A percentile compares a stretch with the other conserved stretches of the same genome.
Evolutionary conservation across 768 basidiomycete genomes (phyloP).

Genomic region (Cubamyces lactineus): DNA sequence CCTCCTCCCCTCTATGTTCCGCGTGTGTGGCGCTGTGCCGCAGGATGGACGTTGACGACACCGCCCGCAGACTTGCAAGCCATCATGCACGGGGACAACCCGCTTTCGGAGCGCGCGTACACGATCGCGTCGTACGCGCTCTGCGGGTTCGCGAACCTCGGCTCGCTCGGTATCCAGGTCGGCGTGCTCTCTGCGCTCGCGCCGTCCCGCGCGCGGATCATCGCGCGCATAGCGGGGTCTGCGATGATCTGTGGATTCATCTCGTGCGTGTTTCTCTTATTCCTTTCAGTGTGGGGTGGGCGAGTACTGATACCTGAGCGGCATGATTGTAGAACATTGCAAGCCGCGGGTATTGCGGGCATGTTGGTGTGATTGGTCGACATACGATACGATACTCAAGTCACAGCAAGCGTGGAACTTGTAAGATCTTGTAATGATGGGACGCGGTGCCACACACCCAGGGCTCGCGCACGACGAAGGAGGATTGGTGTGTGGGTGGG

Average conservation of each 20-base stretch:
- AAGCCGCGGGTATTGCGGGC: conserved; percentile 37
- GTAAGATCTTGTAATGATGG: background rate
- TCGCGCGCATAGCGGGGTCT: conserved; percentile 68
- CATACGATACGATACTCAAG: background rate
- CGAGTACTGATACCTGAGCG: background rate
- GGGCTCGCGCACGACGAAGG: background rate
- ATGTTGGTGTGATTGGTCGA: conserved; percentile 31
- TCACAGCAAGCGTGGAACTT: background rate
- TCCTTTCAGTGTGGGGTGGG: background rate
- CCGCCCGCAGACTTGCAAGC: conserved; percentile 47
- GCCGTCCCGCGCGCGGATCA: conserved; percentile 67
- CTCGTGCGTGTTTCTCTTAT: conserved; percentile 38
- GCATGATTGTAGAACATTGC: conserved; percentile 28
- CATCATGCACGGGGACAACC: conserved; percentile 46
- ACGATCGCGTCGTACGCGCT: conserved; percentile 87
- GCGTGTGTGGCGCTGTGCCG: background rate
- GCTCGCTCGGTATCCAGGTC: conserved; percentile 85
- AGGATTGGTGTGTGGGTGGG: background rate
- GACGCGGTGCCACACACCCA: background rate
- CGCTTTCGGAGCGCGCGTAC: conserved; percentile 73
- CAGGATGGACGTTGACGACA: conserved; percentile 5
- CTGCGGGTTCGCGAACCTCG: conserved; percentile 89
- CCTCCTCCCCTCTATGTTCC: background rate
- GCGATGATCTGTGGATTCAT: conserved; percentile 76
- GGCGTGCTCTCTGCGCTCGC: conserved; percentile 74